phyloP scores from a whole-genome alignment of 306 rosid genomes.

The Casuarina cunninghamiana region DNA sequence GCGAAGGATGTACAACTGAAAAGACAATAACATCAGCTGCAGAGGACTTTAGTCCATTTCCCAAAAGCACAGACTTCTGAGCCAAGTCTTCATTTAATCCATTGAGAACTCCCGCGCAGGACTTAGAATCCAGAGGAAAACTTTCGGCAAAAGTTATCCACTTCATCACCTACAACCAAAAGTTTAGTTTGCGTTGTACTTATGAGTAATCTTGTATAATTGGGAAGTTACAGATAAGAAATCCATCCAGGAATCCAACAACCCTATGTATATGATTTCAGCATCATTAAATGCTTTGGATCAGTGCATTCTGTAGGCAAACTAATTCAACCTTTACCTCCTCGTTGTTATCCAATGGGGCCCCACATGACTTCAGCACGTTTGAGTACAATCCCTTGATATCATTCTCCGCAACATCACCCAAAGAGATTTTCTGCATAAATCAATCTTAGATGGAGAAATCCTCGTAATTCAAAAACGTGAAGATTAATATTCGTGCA shows the following conservation, averaged over 20 bases:
- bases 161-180: slow-evolving; percentile 51
- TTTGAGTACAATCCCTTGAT: slow-evolving; percentile 46
- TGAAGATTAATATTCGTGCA: neutral
- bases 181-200: neutral
- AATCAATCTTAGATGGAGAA: slow-evolving; percentile 23
- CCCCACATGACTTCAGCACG: slow-evolving; percentile 39
- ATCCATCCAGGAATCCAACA: neutral
- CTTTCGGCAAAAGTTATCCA: slow-evolving; percentile 76
- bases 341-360: slow-evolving; percentile 34
- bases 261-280: neutral
- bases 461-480: neutral
- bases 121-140: slow-evolving; percentile 50
- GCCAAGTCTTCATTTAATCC: slow-evolving; percentile 61
- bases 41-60: slow-evolving; percentile 67
- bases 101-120: slow-evolving; percentile 57
- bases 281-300: neutral
- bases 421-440: slow-evolving; percentile 54
- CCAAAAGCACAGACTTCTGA: slow-evolving; percentile 66
- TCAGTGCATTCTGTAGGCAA: neutral
- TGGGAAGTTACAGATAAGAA: neutral
- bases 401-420: slow-evolving; percentile 45
- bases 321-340: slow-evolving; percentile 40
- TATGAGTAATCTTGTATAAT: too few relatives aligned
- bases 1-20: slow-evolving; percentile 64
- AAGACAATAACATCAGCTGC: slow-evolving; percentile 79